Percentiles rank a stretch among this genome's conserved stretches.
Conservation (phyloP, 179 eudicot species). For the Corrigiola litoralis region DNA sequence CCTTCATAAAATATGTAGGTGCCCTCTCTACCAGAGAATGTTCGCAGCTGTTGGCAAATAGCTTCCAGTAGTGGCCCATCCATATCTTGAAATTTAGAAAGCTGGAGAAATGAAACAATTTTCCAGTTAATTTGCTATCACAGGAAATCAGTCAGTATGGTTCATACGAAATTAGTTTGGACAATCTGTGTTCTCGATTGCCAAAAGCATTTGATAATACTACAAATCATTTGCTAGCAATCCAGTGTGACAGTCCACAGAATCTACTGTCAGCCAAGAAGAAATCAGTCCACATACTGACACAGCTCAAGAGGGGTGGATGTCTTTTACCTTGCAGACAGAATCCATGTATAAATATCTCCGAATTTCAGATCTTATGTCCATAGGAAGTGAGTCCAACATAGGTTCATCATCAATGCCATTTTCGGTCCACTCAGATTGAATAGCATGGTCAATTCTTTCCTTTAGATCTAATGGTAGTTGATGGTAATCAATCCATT, state of each 20-base stretch:
- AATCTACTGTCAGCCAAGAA: too few relatives aligned
- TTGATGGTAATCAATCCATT: constrained; percentile 14
- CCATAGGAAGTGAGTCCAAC: constrained; percentile 8
- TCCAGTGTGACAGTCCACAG: too few relatives aligned
- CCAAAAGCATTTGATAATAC: too few relatives aligned
- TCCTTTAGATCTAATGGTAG: not conserved
- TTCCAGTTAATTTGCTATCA: too few relatives aligned
- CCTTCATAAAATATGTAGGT: constrained; percentile 9
- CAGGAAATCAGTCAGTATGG: too few relatives aligned
- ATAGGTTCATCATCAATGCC: not conserved
- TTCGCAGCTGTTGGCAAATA: constrained; percentile 4
- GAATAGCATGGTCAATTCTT: constrained; percentile 5
- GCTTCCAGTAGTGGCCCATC: not conserved
- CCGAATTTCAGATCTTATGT: constrained; percentile 2
- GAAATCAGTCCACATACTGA: too few relatives aligned
- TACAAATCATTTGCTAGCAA: too few relatives aligned
- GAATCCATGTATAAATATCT: constrained; percentile 3
- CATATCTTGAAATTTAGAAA: constrained; percentile 9
- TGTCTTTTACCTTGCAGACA: not conserved
- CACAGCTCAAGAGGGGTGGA: too few relatives aligned
- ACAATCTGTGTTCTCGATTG: too few relatives aligned
- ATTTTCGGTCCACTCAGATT: constrained; percentile 3
- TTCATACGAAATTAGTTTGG: too few relatives aligned
- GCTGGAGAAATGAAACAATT: not conserved
- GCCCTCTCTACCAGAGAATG: constrained; percentile 1